These are phyloP conservation scores for Colletotrichum acutatum DNA, from an alignment of 2,329 filamentous ascomycete species.

Conservation along the genomic window DNA sequence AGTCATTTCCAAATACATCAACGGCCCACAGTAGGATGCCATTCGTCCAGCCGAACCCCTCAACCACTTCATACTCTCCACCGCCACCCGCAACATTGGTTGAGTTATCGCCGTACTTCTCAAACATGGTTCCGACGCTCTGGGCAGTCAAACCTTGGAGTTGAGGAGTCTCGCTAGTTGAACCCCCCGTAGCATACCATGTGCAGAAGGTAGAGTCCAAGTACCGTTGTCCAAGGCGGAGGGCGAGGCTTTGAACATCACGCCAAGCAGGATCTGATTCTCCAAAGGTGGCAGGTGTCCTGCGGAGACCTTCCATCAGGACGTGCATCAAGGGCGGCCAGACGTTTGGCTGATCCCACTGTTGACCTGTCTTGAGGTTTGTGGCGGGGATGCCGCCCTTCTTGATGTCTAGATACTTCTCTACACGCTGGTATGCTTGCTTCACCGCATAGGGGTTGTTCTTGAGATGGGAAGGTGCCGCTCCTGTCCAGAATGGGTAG, in stretches of 20 bases:
- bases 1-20: conserved; percentile 67
- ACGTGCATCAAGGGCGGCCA: conserved; percentile 76
- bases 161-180: conserved; percentile 63
- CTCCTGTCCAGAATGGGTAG: conserved; percentile 77
- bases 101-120: conserved; percentile 73
- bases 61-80: conserved; percentile 76
- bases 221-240: conserved; percentile 72
- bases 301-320: conserved; percentile 70
- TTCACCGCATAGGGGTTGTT: conserved; percentile 68
- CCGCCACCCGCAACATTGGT: conserved; percentile 72
- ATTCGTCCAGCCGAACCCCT: conserved; percentile 79
- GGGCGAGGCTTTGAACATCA: conserved; percentile 64
- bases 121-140: conserved; percentile 72
- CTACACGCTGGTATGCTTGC: conserved; percentile 64
- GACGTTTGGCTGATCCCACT: conserved; percentile 78
- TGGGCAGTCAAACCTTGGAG: conserved; percentile 56
- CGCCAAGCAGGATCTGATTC: conserved; percentile 63
- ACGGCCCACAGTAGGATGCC: conserved; percentile 75
- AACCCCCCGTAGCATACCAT: conserved; percentile 74
- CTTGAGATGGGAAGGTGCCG: conserved; percentile 66
- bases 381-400: conserved; percentile 71
- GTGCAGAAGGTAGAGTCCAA: conserved; percentile 76
- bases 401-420: conserved; percentile 60
- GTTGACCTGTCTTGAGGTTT: conserved; percentile 69
- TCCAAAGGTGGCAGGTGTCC: conserved; percentile 67